Evolutionary conservation across 2,329 filamentous ascomycete genomes (phyloP).

Genomic region (Beauveria scarabaeidicola): DNA sequence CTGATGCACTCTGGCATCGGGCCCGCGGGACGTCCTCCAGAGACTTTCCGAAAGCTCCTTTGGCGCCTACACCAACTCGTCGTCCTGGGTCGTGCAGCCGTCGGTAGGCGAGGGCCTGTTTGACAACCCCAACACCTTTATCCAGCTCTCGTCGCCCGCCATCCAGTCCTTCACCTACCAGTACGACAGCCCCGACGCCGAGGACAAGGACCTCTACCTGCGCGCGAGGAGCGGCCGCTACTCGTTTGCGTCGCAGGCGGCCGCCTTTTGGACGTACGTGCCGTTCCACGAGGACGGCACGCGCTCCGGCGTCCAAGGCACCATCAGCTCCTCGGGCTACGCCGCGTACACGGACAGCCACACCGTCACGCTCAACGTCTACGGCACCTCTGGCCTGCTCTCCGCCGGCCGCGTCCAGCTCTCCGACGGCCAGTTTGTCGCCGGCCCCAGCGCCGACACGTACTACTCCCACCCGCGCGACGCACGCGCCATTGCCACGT

Average conservation of each 20-base stretch:
- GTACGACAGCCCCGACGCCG: conserved; percentile 33
- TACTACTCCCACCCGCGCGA: conserved; percentile 42
- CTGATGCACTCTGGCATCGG: conserved; percentile 39
- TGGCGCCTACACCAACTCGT: conserved; percentile 20
- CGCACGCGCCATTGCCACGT: conserved; percentile 37
- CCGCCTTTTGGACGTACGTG: conserved; percentile 43
- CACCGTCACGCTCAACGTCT: conserved; percentile 48
- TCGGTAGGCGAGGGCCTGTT: conserved; percentile 42
- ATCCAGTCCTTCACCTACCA: conserved; percentile 39
- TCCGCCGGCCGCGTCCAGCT: conserved; percentile 39
- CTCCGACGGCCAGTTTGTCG: conserved; percentile 32
- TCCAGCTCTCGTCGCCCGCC: conserved; percentile 34
- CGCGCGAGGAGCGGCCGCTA: conserved; percentile 41
- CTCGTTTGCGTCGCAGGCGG: conserved; percentile 43
- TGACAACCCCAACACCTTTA: conserved; percentile 48
- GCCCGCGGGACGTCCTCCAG: conserved; percentile 24
- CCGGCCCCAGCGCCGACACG: conserved; percentile 31
- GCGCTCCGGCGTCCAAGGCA: conserved; percentile 40
- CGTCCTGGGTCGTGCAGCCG: conserved; percentile 39
- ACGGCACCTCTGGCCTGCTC: conserved; percentile 45
- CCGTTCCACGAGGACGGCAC: conserved; percentile 32
- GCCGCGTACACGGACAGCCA: conserved; percentile 30
- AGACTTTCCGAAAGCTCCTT: conserved; percentile 16
- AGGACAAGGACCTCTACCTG: conserved; percentile 39
- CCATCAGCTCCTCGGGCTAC: conserved; percentile 40